Percentiles rank a stretch among this genome's conserved stretches.
Evolutionary conservation across 2,329 filamentous ascomycete species (phyloP).

Genomic region (Diatrype stigma): DNA sequence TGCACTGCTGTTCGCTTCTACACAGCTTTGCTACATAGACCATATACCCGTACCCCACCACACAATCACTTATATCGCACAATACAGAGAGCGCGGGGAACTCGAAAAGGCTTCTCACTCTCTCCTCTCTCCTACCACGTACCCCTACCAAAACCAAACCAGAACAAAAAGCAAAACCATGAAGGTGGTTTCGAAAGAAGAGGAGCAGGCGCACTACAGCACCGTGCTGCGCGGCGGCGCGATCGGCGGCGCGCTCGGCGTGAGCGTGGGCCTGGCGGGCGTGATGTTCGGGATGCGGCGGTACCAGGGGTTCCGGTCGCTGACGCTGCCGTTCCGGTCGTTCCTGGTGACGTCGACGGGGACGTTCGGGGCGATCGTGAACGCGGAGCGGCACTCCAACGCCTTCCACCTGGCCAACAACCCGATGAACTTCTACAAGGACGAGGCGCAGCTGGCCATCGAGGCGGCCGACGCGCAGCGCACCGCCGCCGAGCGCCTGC

Average conservation of each 20-base stretch:
- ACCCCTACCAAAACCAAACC: too few relatives aligned
- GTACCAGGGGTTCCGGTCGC: conserved; percentile 71
- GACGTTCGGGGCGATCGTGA: conserved; percentile 85
- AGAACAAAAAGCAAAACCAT: too few relatives aligned
- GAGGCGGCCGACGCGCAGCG: conserved; percentile 54
- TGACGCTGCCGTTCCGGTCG: conserved; percentile 84
- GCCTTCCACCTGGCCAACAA: conserved; percentile 67
- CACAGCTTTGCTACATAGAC: background rate
- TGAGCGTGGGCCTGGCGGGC: conserved; percentile 62
- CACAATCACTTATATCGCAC: conserved; percentile 14
- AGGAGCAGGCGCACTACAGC: conserved; percentile 81
- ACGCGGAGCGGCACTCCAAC: conserved; percentile 68
- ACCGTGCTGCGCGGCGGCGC: conserved; percentile 75
- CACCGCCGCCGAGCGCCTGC: conserved; percentile 53
- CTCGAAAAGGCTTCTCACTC: too few relatives aligned
- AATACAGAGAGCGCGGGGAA: too few relatives aligned
- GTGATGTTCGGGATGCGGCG: conserved; percentile 65
- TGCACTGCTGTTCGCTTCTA: background rate
- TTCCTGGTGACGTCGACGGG: conserved; percentile 81
- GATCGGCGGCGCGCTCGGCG: conserved; percentile 66
- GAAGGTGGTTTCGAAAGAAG: conserved; percentile 95
- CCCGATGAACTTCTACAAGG: conserved; percentile 62
- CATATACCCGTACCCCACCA: background rate
- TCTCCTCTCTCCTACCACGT: too few relatives aligned
- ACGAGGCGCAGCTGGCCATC: conserved; percentile 54